These are phyloP conservation scores for Larix sibirica DNA, from an alignment of 83 land plant species.

Conservation along the genomic window DNA sequence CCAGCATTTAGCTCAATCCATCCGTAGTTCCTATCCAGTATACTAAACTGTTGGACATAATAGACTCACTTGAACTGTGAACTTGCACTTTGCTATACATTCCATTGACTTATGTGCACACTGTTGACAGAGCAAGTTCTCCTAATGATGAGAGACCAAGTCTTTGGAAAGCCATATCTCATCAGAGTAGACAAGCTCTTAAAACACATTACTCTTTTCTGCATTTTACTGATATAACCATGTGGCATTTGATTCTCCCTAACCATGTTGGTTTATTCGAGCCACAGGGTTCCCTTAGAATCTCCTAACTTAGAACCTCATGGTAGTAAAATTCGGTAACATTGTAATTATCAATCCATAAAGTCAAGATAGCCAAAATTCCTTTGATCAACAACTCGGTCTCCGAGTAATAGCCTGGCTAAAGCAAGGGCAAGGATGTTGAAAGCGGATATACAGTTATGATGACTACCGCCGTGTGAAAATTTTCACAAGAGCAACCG, in stretches of 20 bases:
- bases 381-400: background rate
- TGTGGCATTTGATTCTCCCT: background rate
- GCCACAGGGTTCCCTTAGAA: background rate
- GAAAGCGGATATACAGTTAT: background rate
- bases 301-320: background rate
- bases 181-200: too few relatives aligned
- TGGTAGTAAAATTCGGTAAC: background rate
- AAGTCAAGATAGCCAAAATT: background rate
- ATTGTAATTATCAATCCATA: background rate
- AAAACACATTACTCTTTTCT: too few relatives aligned
- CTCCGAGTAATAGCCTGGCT: background rate
- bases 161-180: too few relatives aligned
- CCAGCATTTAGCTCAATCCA: too few relatives aligned
- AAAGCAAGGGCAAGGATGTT: background rate
- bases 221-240: background rate
- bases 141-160: too few relatives aligned
- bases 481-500: background rate
- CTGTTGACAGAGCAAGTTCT: too few relatives aligned
- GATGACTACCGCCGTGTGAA: background rate
- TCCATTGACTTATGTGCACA: too few relatives aligned
- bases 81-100: too few relatives aligned
- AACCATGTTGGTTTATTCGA: background rate
- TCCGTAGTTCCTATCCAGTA: too few relatives aligned
- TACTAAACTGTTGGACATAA: too few relatives aligned
- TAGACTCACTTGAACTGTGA: too few relatives aligned